Percentiles rank a stretch among this genome's conserved stretches.
Evolutionary conservation across 768 basidiomycete genomes (phyloP).

Genomic region (Termitomyces eurrhizus): DNA sequence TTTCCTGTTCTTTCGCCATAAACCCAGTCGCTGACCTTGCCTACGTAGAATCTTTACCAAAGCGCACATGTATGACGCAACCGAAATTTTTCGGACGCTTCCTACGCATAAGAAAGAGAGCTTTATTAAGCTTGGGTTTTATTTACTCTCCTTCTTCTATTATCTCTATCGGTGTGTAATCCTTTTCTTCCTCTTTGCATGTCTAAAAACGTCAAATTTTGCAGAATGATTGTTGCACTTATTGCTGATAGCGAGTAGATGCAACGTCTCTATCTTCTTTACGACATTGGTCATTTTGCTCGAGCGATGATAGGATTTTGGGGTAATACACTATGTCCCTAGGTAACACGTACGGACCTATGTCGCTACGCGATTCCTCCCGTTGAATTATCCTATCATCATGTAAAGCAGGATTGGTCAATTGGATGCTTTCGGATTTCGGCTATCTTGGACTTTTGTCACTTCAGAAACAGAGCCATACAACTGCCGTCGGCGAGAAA

Average conservation of each 20-base stretch:
- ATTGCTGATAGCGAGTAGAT: constrained; percentile 71
- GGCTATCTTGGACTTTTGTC: not conserved
- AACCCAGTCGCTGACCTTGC: not conserved
- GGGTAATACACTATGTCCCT: not conserved
- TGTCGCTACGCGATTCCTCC: constrained; percentile 1
- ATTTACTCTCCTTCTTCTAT: constrained; percentile 88
- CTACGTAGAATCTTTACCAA: constrained; percentile 77
- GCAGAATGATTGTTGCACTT: constrained; percentile 83
- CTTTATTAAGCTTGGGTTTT: constrained; percentile 93
- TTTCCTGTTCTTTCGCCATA: constrained; percentile 10
- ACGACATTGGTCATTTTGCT: not conserved
- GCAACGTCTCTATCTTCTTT: not conserved
- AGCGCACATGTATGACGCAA: constrained; percentile 98
- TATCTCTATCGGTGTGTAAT: constrained; percentile 79
- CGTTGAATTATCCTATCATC: constrained; percentile 2
- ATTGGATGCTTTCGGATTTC: constrained; percentile 14
- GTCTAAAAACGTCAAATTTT: constrained; percentile 1
- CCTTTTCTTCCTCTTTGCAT: not conserved
- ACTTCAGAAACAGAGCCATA: not conserved
- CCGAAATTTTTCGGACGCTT: constrained; percentile 96
- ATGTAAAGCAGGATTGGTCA: constrained; percentile 15
- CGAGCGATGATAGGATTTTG: constrained; percentile 7
- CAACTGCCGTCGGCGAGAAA: not conserved
- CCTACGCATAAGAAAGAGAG: constrained; percentile 94
- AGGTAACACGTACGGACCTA: constrained; percentile 7